Conservation (phyloP, 495 filamentous ascomycete species). For the Penicillium salamii region DNA sequence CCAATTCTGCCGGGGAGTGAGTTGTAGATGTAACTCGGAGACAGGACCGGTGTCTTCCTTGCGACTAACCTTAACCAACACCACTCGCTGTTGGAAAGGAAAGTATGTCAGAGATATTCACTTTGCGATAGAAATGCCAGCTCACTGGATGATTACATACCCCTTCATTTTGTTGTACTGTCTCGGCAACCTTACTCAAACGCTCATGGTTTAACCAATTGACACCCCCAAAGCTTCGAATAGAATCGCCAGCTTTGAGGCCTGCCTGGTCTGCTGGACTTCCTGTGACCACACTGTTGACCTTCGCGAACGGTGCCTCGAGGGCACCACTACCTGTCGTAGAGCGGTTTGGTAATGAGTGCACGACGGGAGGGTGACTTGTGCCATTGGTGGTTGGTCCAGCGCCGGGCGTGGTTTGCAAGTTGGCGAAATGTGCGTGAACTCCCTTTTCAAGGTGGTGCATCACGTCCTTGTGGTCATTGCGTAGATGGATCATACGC, state of each 20-base stretch:
- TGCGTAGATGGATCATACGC: slow-evolving; percentile 83
- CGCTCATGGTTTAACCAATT: slow-evolving; percentile 82
- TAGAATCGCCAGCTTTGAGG: slow-evolving; percentile 74
- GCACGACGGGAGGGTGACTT: slow-evolving; percentile 24
- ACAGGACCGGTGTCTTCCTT: slow-evolving; percentile 36
- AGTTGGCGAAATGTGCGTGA: slow-evolving; percentile 63
- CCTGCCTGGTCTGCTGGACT: slow-evolving; percentile 87
- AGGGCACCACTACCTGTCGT: slow-evolving; percentile 34
- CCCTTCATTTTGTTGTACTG: slow-evolving; percentile 83
- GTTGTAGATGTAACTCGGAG: slow-evolving; percentile 60
- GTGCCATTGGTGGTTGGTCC: slow-evolving; percentile 26
- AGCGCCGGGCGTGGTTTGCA: slow-evolving; percentile 30
- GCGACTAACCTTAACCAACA: slow-evolving; percentile 68
- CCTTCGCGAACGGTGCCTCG: slow-evolving; percentile 80
- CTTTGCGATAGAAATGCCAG: background rate
- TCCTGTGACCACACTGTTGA: slow-evolving; percentile 74
- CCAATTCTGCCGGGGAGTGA: slow-evolving; percentile 78
- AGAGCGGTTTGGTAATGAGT: background rate
- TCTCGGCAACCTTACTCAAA: slow-evolving; percentile 77
- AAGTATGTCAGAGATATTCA: slow-evolving; percentile 4
- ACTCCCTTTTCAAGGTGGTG: slow-evolving; percentile 72
- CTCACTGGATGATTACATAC: slow-evolving; percentile 50
- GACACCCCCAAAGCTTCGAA: slow-evolving; percentile 80
- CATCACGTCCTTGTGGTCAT: slow-evolving; percentile 93
- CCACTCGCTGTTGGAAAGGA: slow-evolving; percentile 46